Evolutionary conservation across 441 rosid species (phyloP).

Genomic region (Lepidium campestre): DNA sequence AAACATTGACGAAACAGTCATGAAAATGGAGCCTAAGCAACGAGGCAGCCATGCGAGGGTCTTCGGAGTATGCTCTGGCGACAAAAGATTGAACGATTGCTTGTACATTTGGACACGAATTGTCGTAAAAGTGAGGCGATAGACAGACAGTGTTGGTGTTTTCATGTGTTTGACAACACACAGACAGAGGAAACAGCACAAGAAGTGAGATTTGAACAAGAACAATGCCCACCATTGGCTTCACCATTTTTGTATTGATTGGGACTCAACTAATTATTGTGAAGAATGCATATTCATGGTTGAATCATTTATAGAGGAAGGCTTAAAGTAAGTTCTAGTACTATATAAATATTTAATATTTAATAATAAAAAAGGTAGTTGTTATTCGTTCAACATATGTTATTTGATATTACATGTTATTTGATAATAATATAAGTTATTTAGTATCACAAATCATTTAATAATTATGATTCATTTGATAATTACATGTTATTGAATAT

Average conservation of each 20-base stretch:
- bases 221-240: constrained; percentile 1
- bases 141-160: constrained; percentile 31
- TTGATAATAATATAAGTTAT: too few species aligned
- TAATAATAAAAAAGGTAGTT: too few species aligned
- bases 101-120: constrained; percentile 62
- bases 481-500: too few species aligned
- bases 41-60: constrained; percentile 82
- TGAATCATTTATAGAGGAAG: constrained; percentile 8
- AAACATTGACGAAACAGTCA: constrained; percentile 83
- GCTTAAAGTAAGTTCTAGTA: too few species aligned
- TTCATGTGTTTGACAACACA: constrained; percentile 13
- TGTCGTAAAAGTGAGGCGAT: constrained; percentile 69
- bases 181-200: constrained; percentile 35
- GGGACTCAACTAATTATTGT: background rate
- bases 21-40: constrained; percentile 82
- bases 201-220: constrained; percentile 14
- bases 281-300: background rate
- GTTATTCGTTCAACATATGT: too few species aligned
- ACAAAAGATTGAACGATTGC: constrained; percentile 56
- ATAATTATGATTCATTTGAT: too few species aligned
- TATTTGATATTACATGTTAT: too few species aligned
- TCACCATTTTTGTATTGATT: constrained; percentile 2
- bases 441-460: too few species aligned
- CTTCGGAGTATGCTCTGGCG: constrained; percentile 56
- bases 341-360: too few species aligned